Percentiles rank a stretch among this genome's conserved stretches.
These are phyloP conservation scores for Xylariaceae sp. DNA, from an alignment of 2,329 filamentous ascomycete species.

Conservation along the genomic window DNA sequence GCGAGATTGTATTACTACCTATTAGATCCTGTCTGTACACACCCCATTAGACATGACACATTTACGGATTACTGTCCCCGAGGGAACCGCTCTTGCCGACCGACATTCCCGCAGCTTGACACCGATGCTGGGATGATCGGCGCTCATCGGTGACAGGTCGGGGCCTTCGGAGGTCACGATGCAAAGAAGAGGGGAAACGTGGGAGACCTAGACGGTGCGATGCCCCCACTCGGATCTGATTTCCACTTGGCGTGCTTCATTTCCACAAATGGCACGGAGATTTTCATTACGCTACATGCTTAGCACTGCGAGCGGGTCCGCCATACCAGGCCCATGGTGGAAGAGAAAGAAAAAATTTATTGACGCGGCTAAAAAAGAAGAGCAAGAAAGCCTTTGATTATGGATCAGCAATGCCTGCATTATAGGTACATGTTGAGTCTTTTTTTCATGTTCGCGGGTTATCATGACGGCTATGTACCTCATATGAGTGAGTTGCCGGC, in stretches of 20 bases:
- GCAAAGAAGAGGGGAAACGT: constrained; percentile 7
- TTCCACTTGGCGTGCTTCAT: constrained; percentile 10
- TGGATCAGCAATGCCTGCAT: background rate
- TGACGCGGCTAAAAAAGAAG: background rate
- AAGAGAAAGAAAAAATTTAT: background rate
- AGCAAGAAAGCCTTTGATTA: background rate
- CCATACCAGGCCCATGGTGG: background rate
- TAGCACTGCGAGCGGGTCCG: background rate
- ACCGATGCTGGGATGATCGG: constrained; percentile 3
- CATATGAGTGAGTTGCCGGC: background rate
- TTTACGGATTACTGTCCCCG: background rate
- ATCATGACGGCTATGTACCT: background rate
- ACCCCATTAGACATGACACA: background rate
- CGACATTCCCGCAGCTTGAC: background rate
- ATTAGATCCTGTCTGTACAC: background rate
- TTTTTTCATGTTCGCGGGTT: background rate
- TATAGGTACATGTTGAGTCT: background rate
- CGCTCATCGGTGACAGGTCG: constrained; percentile 7
- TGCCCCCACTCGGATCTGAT: constrained; percentile 8
- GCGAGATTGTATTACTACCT: constrained; percentile 3
- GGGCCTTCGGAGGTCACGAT: constrained; percentile 1
- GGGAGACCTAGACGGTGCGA: background rate
- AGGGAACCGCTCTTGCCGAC: constrained; percentile 4
- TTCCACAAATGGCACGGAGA: constrained; percentile 11
- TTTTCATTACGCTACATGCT: background rate